These are phyloP conservation scores for Fomitopsis pinicola DNA, from an alignment of 1,284 basidiomycete genomes.

Conservation along the genomic window DNA sequence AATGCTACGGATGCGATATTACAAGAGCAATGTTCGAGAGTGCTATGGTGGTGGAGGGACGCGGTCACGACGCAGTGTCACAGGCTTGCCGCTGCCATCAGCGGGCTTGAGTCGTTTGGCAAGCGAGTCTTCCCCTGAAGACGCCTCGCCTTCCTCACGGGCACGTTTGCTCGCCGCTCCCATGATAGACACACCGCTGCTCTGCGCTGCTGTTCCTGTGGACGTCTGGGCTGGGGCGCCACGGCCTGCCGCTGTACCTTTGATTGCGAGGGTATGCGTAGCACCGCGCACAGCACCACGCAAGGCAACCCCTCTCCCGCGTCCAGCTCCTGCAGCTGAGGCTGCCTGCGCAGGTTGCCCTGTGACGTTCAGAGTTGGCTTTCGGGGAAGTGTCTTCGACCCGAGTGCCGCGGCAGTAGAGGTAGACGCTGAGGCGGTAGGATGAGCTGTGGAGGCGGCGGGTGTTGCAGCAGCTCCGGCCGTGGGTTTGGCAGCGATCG, in stretches of 20 bases:
- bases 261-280: conserved; percentile 26
- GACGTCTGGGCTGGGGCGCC: conserved; percentile 22
- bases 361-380: conserved; percentile 16
- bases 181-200: conserved; percentile 52
- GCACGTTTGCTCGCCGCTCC: conserved; percentile 67
- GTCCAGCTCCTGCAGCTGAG: conserved; percentile 11
- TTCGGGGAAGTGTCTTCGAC: conserved; percentile 19
- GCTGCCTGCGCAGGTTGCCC: conserved; percentile 6
- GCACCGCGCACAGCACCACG: conserved; percentile 27
- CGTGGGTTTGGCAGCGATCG: background rate
- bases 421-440: conserved; percentile 15
- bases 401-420: conserved; percentile 14
- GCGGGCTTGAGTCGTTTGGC: conserved; percentile 70
- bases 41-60: conserved; percentile 21
- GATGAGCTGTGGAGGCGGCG: conserved; percentile 5
- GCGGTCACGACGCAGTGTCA: conserved; percentile 28
- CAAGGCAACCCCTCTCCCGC: conserved; percentile 22
- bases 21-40: background rate
- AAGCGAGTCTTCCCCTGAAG: conserved; percentile 51
- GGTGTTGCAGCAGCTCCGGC: background rate
- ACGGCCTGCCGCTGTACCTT: conserved; percentile 40
- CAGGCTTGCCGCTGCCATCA: conserved; percentile 24
- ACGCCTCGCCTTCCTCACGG: conserved; percentile 49
- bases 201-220: conserved; percentile 11
- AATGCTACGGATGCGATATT: conserved; percentile 4